phyloP scores from a whole-genome alignment of 768 basidiomycete species.

The Hydnum rufescens region DNA sequence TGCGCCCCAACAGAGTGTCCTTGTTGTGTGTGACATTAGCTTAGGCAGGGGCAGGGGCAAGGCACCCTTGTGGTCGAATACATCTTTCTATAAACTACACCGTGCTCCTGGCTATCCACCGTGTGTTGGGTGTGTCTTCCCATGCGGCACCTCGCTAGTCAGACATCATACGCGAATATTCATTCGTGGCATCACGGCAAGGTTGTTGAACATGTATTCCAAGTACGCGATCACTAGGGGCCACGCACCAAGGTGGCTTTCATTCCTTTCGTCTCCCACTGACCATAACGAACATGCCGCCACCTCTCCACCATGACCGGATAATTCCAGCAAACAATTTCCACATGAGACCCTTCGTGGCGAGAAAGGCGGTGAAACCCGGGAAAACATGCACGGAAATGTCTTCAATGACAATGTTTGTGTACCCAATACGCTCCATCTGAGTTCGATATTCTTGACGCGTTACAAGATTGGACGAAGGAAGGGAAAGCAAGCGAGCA shows the following conservation, averaged over 20 bases:
- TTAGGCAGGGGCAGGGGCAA: no score
- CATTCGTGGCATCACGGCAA: no score
- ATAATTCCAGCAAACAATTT: constrained; percentile 20
- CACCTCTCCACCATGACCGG: constrained; percentile 6
- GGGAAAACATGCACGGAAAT: constrained; percentile 39
- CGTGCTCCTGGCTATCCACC: no score
- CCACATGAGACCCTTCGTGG: constrained; percentile 25
- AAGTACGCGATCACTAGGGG: no score
- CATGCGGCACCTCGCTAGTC: no score
- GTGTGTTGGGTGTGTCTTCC: no score
- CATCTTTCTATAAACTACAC: no score
- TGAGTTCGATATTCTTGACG: constrained; percentile 24
- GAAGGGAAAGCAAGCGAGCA: constrained; percentile 21
- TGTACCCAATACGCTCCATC: constrained; percentile 32
- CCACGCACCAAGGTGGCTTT: constrained; percentile 5
- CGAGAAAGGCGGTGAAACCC: constrained; percentile 32
- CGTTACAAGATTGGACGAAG: constrained; percentile 30
- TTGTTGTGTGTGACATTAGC: no score
- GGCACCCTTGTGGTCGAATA: no score
- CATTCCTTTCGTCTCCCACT: constrained; percentile 1
- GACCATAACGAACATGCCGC: constrained; percentile 9
- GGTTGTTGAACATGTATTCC: no score
- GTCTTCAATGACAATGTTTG: constrained; percentile 34
- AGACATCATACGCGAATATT: no score
- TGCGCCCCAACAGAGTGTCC: no score